phyloP scores from a whole-genome alignment of 1,284 basidiomycete genomes.

The Trametes pubescens region DNA sequence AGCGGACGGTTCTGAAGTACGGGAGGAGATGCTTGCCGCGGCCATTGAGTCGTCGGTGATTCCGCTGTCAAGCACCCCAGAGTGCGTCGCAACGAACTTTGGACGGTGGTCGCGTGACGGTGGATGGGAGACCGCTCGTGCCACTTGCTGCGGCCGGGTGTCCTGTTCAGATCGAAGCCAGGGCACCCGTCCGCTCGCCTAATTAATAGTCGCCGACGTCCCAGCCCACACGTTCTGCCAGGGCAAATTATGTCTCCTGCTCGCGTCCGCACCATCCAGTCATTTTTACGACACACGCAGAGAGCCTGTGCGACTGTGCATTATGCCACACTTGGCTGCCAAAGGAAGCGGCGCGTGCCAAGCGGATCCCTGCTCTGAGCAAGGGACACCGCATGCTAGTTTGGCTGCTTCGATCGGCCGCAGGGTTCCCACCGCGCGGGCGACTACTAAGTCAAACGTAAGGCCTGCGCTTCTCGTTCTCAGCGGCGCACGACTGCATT shows the following conservation, averaged over 20 bases:
- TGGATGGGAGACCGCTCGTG: conserved; percentile 12
- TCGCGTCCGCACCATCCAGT: background rate
- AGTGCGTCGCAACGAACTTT: background rate
- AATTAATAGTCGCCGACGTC: conserved; percentile 13
- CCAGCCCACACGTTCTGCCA: background rate
- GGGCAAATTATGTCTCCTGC: background rate
- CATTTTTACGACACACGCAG: background rate
- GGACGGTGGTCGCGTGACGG: conserved; percentile 19
- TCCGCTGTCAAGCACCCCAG: background rate
- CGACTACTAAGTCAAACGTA: conserved; percentile 23
- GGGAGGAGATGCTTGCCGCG: background rate
- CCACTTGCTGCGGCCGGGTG: conserved; percentile 12
- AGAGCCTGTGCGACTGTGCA: background rate
- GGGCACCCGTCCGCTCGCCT: conserved; percentile 7
- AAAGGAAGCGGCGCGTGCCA: conserved; percentile 9
- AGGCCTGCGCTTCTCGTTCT: conserved; percentile 21
- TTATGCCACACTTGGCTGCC: conserved; percentile 9
- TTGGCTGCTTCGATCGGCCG: conserved; percentile 7
- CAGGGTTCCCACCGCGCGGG: conserved; percentile 4
- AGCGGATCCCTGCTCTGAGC: conserved; percentile 2
- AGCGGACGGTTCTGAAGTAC: background rate
- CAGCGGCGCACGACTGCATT: conserved; percentile 12
- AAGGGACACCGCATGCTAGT: conserved; percentile 17
- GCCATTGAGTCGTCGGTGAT: conserved; percentile 13
- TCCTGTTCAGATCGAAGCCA: conserved; percentile 15